Evolutionary conservation across 257 asterid genomes (phyloP), one percentile per base, ranked within the genome.

Genomic region (Orobanche coerulescens): DNA sequence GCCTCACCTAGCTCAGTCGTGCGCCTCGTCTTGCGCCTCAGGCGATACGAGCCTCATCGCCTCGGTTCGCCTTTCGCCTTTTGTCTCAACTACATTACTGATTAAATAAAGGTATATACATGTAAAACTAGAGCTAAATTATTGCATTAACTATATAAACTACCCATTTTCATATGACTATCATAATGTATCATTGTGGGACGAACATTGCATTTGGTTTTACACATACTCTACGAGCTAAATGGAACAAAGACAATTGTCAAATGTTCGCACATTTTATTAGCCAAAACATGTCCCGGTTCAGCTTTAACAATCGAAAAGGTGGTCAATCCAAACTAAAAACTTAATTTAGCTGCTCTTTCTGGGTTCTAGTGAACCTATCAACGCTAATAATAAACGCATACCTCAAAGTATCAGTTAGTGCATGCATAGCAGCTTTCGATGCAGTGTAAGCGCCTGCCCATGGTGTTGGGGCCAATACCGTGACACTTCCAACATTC

Each of bases 361-460:
- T n/a, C n/a, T n/a, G n/a, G 14, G 60, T 30, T 9, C n/a, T n/a
- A n/a, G n/a, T n/a, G n/a, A n/a, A n/a, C n/a, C n/a, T n/a, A n/a
- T n/a, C n/a, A n/a, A 31, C 43, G 6, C 34, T 42, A 43, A 6
- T 20, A 16, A 50, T 16, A 13, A 34, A 31, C 13, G 30, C 68
- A 15, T 68, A 91, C 98, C 98, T 91, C 64, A 92, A 68, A 62
- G 77, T 68, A 71, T 92, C 96, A 7, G 91, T 66, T 18, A 92
- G 58, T 25, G 96, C 75, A 68, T 92, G 98, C 11, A 92, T 6
- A 66, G 96, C 96, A 61, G 98, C 89, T 92, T 92, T 92, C 31
- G 98, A 74, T 37, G 98, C 81, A 42, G 86, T 79, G 71, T 92
- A 92, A 51, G 76, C 69, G 53, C 98, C 96, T 14, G 73, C 82